These are phyloP conservation scores for Chlorella sp. DNA, from an alignment of 139 green algal genomes.

Conservation along the genomic window DNA sequence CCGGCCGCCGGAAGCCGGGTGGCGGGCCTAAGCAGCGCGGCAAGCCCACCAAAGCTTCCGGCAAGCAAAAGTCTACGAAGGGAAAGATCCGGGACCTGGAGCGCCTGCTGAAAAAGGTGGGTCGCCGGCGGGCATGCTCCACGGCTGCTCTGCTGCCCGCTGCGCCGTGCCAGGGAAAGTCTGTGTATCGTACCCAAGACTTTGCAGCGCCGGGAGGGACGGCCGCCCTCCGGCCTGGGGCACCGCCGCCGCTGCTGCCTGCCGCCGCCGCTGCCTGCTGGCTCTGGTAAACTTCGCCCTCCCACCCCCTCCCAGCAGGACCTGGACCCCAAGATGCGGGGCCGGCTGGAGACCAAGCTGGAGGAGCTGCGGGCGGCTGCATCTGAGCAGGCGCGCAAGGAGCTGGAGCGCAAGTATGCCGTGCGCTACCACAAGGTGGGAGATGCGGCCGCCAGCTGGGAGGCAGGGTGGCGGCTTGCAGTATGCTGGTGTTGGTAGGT, in stretches of 20 bases:
- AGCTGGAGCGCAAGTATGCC: slow-evolving; percentile 72
- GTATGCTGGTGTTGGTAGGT: background rate
- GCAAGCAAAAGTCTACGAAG: slow-evolving; percentile 46
- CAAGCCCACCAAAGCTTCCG: background rate
- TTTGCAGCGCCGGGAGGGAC: too few species aligned
- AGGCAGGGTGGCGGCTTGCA: background rate
- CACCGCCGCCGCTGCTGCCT: too few species aligned
- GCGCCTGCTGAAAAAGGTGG: slow-evolving; percentile 70
- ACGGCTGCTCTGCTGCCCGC: too few species aligned
- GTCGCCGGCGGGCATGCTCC: background rate
- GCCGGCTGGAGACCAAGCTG: slow-evolving; percentile 67
- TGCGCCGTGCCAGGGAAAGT: too few species aligned
- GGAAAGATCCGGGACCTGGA: slow-evolving; percentile 70
- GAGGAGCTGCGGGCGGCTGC: slow-evolving; percentile 50
- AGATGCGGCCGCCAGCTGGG: too few species aligned
- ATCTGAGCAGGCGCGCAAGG: slow-evolving; percentile 39
- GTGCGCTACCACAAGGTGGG: slow-evolving; percentile 82
- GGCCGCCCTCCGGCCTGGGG: too few species aligned
- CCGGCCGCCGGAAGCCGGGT: background rate
- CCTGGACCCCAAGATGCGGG: slow-evolving; percentile 55
- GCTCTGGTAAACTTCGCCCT: too few species aligned
- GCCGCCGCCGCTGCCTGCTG: background rate
- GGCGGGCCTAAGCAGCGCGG: background rate
- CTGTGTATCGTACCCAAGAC: too few species aligned
- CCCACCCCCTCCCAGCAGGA: background rate